Evolutionary conservation across 1,284 basidiomycete genomes (phyloP), one percentile per base, ranked within the genome.

Genomic region (Leccinum solheimii): DNA sequence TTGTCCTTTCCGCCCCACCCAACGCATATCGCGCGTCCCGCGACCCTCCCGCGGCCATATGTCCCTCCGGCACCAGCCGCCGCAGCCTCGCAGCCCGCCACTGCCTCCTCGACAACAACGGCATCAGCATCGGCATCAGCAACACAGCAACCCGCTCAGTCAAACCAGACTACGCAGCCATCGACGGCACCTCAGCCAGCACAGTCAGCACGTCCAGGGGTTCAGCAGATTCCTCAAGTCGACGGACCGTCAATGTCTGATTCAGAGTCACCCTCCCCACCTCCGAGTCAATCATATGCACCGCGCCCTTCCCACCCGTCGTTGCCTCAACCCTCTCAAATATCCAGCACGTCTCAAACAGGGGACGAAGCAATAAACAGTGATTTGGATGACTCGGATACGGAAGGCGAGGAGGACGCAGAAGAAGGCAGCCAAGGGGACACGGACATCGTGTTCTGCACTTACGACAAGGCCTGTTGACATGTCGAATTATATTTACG

Each of bases 401-500:
- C 88, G 3, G 91, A 90, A 58, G 88, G 87, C 40, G 90, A 87
- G 55, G 86, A 90, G 55, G 89, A 91, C 50, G 85, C 40, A 89
- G 36, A 38, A 55, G 89, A 89, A 63, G 89, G 85, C 8, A 83
- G 82, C 64, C 79, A 85, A 66, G 88, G 85, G 14, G 90, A 91
- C 60, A 86, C 87, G 1, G 96, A 99, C 75, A 95, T 98, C 60
- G 94, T 99, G 40, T 97, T 98, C 70, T 98, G 97, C 75, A 95
- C 97, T 11, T 99, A 98, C 74, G 97, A 99, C 77, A 99, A 99
- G 88, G 96, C 95, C 80, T 60, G 23, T 49, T 45, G 51, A 5
- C 51, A 26, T 56, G 57, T 32, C 43, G 11, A 16, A 40, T 16
- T 61, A 6, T 19, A 23, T 58, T 23, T 43, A 8, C 38, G 5